A percentile compares a stretch with the other conserved stretches of the same genome.
These are phyloP conservation scores for Nematodospora valgi DNA, from an alignment of 805 yeast genomes.

Conservation along the genomic window DNA sequence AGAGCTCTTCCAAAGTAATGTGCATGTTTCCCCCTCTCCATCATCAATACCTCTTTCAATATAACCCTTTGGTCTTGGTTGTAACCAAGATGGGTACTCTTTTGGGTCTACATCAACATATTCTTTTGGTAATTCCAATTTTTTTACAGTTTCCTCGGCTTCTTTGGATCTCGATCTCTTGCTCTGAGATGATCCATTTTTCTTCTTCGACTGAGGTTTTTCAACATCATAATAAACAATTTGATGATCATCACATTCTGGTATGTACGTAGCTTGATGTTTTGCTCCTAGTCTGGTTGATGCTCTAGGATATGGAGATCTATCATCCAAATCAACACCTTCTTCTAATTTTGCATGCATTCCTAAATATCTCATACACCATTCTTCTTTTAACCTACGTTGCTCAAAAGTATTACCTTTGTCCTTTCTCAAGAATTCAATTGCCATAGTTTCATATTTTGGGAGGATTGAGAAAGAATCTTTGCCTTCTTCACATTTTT, in stretches of 20 bases:
- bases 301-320: constrained; percentile 74
- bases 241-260: constrained; percentile 57
- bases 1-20: constrained; percentile 63
- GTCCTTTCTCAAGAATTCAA: constrained; percentile 49
- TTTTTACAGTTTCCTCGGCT: constrained; percentile 16
- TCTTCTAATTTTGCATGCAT: constrained; percentile 72
- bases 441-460: constrained; percentile 55
- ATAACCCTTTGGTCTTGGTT: constrained; percentile 75
- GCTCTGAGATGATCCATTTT: constrained; percentile 12
- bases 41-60: constrained; percentile 79
- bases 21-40: constrained; percentile 46
- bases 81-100: constrained; percentile 71
- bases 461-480: constrained; percentile 29
- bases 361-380: constrained; percentile 81
- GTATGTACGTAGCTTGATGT: constrained; percentile 66
- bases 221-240: constrained; percentile 61
- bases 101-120: constrained; percentile 36
- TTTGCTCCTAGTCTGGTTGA: constrained; percentile 71
- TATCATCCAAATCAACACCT: constrained; percentile 70
- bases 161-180: constrained; percentile 11
- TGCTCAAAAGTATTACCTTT: constrained; percentile 34
- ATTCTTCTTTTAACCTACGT: constrained; percentile 60
- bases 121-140: constrained; percentile 47
- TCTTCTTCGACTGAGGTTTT: constrained; percentile 10
- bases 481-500: constrained; percentile 4